Base-by-base conservation (phyloP, 164 flowering plant species). In the Nymphaea colorata region DNA sequence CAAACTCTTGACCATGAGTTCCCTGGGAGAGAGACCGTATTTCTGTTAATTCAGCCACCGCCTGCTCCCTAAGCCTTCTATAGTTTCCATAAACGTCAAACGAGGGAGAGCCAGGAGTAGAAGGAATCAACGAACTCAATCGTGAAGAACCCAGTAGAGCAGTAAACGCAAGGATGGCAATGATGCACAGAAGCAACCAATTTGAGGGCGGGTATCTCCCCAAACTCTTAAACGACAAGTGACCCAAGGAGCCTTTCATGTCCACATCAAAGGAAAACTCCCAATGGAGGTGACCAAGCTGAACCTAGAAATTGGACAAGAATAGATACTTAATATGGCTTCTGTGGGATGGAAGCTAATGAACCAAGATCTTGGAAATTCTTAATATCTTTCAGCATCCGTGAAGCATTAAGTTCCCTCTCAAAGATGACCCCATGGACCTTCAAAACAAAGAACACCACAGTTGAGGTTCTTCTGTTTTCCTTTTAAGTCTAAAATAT, bases 201-300 rank as follows among this genome's bases (percentile, higher is more conserved):
- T 80, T 87, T 47, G 82, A 68, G 3, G 88, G 91, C 45, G 82
- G 87, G 78, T 83, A 83, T 16, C 82, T 82, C 42, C 93, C 84
- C 4, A 83, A 76, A 69, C 77, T 71, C 57, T 77, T 47, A 53
- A 78, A 76, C 12, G 81, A 59, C 79, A 80, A 87, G 66, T 78
- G 83, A 60, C 76, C 71, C 87, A 86, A 85, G 67, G 82, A 72
- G 75, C 87, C 83, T 91, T 96, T 90, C 98, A 93, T 89, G 74
- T 85, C 92, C 87, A 81, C 80, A 67, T 59, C 55, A 42, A 44
- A 51, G 2, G 57, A 3, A 3, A 15, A 51, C 57, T 51, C 57
- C 57, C 14, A 51, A 51, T 51, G 14, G 14, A 25, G 36, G 36
- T 1, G 57, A 51, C 14, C 57, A 51, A 51, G 14, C 57, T 15